These are phyloP conservation scores for Sporothrix phasma DNA, from an alignment of 2,329 filamentous ascomycete species.

Conservation along the genomic window DNA sequence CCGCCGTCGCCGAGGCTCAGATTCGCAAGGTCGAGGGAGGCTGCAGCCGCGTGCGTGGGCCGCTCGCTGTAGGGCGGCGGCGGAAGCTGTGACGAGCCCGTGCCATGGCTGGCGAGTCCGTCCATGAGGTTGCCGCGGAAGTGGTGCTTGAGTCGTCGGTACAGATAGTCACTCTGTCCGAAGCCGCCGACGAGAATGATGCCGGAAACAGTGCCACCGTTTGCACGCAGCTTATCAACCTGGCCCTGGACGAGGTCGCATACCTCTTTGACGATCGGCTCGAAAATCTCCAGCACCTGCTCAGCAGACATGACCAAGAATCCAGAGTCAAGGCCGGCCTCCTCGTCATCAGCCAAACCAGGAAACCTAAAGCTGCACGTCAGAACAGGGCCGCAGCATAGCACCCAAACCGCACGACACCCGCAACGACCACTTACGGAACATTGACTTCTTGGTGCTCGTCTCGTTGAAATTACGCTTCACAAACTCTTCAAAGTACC, in stretches of 20 bases:
- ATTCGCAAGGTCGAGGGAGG: not conserved
- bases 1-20: not conserved
- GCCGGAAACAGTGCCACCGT: slow-evolving; percentile 55
- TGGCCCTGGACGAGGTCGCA: slow-evolving; percentile 59
- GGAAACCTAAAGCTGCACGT: slow-evolving; percentile 44
- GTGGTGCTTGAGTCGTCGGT: slow-evolving; percentile 58
- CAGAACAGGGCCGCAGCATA: not conserved
- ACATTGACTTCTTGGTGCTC: slow-evolving; percentile 69
- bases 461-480: slow-evolving; percentile 77
- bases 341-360: slow-evolving; percentile 65
- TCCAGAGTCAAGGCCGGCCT: slow-evolving; percentile 62
- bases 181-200: slow-evolving; percentile 77
- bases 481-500: slow-evolving; percentile 76
- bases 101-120: not conserved
- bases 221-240: slow-evolving; percentile 51
- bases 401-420: not conserved
- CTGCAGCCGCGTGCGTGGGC: slow-evolving; percentile 50
- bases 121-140: slow-evolving; percentile 40
- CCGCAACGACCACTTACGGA: slow-evolving; percentile 40
- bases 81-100: slow-evolving; percentile 25
- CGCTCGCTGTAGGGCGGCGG: slow-evolving; percentile 57
- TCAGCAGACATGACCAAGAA: slow-evolving; percentile 63
- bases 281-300: slow-evolving; percentile 63
- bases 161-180: slow-evolving; percentile 68
- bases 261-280: slow-evolving; percentile 63